These are phyloP conservation scores for Cladorrhinum sp. DNA, from an alignment of 2,329 filamentous ascomycete species.

Conservation along the genomic window DNA sequence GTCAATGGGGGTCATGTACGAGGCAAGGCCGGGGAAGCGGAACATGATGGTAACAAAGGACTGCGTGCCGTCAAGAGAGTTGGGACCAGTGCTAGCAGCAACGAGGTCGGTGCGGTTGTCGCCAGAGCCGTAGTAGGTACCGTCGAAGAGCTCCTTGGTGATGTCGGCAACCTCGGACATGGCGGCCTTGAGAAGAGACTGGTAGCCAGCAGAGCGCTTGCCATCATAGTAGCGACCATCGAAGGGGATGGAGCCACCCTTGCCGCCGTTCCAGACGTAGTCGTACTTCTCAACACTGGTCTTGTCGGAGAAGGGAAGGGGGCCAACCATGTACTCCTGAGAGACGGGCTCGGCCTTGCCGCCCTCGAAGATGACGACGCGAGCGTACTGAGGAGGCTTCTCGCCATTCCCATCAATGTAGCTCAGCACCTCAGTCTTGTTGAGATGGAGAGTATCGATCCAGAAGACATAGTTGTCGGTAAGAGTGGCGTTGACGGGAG, in stretches of 20 bases:
- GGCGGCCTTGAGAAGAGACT: constrained; percentile 36
- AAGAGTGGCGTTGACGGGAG: constrained; percentile 34
- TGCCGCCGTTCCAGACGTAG: constrained; percentile 44
- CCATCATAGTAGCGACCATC: constrained; percentile 35
- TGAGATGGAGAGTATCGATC: constrained; percentile 46
- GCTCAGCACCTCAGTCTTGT: constrained; percentile 45
- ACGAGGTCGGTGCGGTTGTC: constrained; percentile 33
- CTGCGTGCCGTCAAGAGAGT: constrained; percentile 40
- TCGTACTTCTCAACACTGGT: constrained; percentile 40
- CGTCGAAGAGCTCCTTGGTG: constrained; percentile 38
- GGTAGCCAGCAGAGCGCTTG: constrained; percentile 32
- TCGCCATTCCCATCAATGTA: constrained; percentile 40
- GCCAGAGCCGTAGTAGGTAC: constrained; percentile 33
- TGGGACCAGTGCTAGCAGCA: constrained; percentile 35
- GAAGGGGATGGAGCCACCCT: constrained; percentile 36
- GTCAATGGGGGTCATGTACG: constrained; percentile 43
- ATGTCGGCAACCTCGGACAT: constrained; percentile 39
- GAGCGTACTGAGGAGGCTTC: constrained; percentile 42
- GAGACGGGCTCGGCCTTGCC: constrained; percentile 41
- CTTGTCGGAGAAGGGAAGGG: constrained; percentile 40
- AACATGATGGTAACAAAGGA: constrained; percentile 42
- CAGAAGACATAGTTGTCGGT: constrained; percentile 47
- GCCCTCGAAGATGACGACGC: constrained; percentile 45
- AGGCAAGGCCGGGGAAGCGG: constrained; percentile 37
- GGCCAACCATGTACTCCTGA: constrained; percentile 49